Base-by-base conservation (phyloP, 2,329 filamentous ascomycete species). In the Arthroderma uncinatum region DNA sequence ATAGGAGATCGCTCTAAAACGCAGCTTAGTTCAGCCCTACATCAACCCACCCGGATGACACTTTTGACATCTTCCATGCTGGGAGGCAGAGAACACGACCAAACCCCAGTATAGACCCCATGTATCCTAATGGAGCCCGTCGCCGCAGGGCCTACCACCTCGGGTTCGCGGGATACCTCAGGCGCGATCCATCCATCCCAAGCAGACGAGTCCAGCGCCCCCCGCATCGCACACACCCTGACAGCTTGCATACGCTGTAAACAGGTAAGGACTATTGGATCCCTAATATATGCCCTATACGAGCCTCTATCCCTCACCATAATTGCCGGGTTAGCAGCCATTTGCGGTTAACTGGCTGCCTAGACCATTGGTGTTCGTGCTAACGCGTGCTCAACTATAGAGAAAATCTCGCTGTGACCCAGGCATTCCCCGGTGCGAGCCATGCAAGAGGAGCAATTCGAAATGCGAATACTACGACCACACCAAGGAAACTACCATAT, bases 331-430 rank as follows among this genome's bases (percentile, higher is more conserved):
- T 12, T 21, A 7, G 21, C 19, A n/a, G 6, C 7, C 50, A 4
- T 8, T 7, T 30, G 14, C 4, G 21, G 23, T 28, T 19, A 3
- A 5, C 10, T 36, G 30, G 19, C 36, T 10, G 23, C 23, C n/a
- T 1, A 12, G 30, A 56, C 8, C 28, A 2, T 37, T 14, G 16
- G n/a, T 54, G 33, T 7, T 10, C 10, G 40, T 14, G 21, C 50
- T 28, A 55, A 44, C 2, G 19, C 36, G 33, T 39, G 25, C 34
- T 50, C 21, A 14, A 23, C 42, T 44, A n/a, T 60, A 95, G 91
- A 85, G 92, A 66, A 98, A 98, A 78, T 97, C 92, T 37, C 81
- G 90, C 77, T 98, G 93, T 76, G 93, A 97, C 73, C 88, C 93
- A 2, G 88, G 87, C 12, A 81, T 98, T 21, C 93, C 93, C 40